Percentiles rank a stretch among this genome's conserved stretches.
These are phyloP conservation scores for Cryptosporidium ubiquitum DNA, from an alignment of 169 alveolate species.

Conservation along the genomic window DNA sequence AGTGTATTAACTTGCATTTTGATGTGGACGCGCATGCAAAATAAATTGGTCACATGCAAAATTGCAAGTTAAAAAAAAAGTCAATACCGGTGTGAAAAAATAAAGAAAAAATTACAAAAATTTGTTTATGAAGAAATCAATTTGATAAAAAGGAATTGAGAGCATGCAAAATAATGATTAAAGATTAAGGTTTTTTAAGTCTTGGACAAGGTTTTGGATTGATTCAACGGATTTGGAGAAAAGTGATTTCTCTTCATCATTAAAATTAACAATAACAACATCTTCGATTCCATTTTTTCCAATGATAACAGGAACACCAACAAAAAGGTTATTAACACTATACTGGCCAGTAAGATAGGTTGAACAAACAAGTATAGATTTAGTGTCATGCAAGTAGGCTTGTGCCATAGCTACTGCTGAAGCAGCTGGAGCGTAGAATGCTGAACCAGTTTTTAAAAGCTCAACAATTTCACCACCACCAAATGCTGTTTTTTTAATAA, in stretches of 20 bases:
- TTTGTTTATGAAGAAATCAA: neutral
- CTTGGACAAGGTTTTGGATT: conserved; percentile 36
- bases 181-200: conserved; percentile 25
- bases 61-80: neutral
- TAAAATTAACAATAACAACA: conserved; percentile 81
- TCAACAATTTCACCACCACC: conserved; percentile 81
- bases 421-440: conserved; percentile 83
- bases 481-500: conserved; percentile 78
- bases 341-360: conserved; percentile 87
- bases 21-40: neutral
- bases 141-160: neutral
- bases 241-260: conserved; percentile 79
- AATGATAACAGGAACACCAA: conserved; percentile 87
- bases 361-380: conserved; percentile 85
- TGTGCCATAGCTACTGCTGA: conserved; percentile 82
- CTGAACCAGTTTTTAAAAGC: conserved; percentile 79
- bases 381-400: conserved; percentile 81
- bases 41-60: neutral
- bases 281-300: conserved; percentile 87
- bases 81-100: neutral
- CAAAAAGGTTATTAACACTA: conserved; percentile 82
- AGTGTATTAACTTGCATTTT: no score
- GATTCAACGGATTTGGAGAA: conserved; percentile 77
- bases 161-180: neutral
- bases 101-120: neutral